Evolutionary conservation across 805 yeast species (phyloP), one percentile per base, ranked within the genome.

Genomic region (Starmerella bombicola): DNA sequence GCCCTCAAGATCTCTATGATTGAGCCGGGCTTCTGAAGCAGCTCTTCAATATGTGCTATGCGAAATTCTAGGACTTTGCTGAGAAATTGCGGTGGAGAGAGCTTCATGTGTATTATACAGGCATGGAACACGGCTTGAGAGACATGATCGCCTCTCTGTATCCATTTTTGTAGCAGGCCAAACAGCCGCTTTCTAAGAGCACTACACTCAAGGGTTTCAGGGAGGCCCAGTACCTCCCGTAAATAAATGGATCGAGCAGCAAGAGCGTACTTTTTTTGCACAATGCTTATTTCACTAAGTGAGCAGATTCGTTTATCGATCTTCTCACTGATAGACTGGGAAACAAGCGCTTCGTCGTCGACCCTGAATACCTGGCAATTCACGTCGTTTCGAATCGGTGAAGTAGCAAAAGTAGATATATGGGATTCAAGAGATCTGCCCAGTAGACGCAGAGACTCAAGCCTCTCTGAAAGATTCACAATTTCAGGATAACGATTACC

Each of bases 61-160:
- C 55, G 42, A 9, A 17, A 22, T 5, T 30, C 31, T 10, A 52
- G 37, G 25, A 53, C 43, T 6, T 32, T 13, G 12, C 26, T 21
- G 4, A 48, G 33, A 4, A 53, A 38, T 20, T 46, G 30, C 5
- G 33, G 23, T 7, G 58, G 50, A 4, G 52, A 9, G 32, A 35
- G 17, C n/a, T 34, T 18, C 22, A 33, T 30, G 16, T 33, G 18
- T 8, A 55, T 45, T 40, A 55, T 41, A 23, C 45, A 47, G 8
- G 59, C 53, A 16, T 45, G 15, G 31, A 49, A 50, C 16, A 48
- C 30, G 9, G 47, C 46, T 18, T 47, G 47, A 5, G 52, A 32
- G 18, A 45, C 30, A n/a, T 34, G 30, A 3, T 30, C 29, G 20
- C 48, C 48, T 5, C n/a, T 12, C 1, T 19, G 30, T 5, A 39